Evolutionary conservation across 306 rosid species (phyloP).

Genomic region (Cucumis melo): DNA sequence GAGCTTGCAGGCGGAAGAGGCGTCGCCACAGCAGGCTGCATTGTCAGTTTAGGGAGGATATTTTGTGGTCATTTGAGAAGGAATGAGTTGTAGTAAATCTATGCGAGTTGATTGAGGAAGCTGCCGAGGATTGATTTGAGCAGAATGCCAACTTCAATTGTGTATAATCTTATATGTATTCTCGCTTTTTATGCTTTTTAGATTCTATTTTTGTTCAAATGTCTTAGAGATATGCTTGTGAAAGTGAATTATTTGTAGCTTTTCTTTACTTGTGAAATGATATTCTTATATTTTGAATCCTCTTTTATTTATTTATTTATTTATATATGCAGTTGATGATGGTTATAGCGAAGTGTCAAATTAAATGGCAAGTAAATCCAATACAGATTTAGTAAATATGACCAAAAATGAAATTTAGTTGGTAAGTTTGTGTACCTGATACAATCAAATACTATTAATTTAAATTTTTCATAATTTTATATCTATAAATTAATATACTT

Average conservation of each 20-base stretch:
- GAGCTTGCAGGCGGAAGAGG: conserved; percentile 67
- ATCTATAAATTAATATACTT: no score
- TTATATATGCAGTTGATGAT: no score
- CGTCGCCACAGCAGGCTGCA: conserved; percentile 47
- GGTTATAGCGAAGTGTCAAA: no score
- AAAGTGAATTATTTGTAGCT: not conserved
- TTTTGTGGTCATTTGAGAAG: not conserved
- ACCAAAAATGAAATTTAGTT: no score
- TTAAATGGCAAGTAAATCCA: no score
- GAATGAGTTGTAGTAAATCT: not conserved
- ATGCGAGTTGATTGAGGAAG: not conserved
- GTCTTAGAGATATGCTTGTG: not conserved
- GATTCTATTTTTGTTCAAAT: not conserved
- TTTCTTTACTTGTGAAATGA: not conserved
- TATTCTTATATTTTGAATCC: not conserved
- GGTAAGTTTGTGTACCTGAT: no score
- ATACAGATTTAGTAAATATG: no score
- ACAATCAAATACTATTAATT: no score
- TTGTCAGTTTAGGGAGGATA: conserved; percentile 31
- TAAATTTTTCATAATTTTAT: no score
- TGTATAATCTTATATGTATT: not conserved
- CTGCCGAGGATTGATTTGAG: not conserved
- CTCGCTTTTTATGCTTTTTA: not conserved
- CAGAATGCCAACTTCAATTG: not conserved
- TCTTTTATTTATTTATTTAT: no score